These are phyloP conservation scores for Dryas alaskensis DNA, from an alignment of 306 rosid species.

Conservation along the genomic window DNA sequence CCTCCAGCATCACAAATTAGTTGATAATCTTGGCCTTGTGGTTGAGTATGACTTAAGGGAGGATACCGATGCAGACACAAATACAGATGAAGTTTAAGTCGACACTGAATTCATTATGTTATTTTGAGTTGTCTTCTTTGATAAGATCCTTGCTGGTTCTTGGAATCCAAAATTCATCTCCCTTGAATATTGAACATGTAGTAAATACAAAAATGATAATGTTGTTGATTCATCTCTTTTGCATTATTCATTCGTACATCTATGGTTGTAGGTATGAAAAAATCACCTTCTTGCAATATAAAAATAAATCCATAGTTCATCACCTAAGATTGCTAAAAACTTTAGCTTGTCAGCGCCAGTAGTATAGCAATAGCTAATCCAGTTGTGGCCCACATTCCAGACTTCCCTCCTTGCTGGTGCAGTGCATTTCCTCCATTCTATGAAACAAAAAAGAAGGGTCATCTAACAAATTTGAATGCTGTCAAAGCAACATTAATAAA, in stretches of 20 bases:
- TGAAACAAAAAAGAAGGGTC: slow-evolving; percentile 15
- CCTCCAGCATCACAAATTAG: slow-evolving; percentile 67
- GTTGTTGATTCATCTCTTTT: slow-evolving; percentile 12
- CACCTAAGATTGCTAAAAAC: slow-evolving; percentile 31
- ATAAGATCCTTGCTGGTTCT: slow-evolving; percentile 16
- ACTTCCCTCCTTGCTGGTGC: slow-evolving; percentile 39
- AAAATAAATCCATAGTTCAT: slow-evolving; percentile 31
- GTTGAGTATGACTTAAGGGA: slow-evolving; percentile 68
- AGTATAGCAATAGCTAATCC: slow-evolving; percentile 53
- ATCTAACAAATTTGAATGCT: slow-evolving; percentile 15
- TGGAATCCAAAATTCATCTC: slow-evolving; percentile 30
- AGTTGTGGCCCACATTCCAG: slow-evolving; percentile 38
- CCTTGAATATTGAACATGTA: slow-evolving; percentile 25
- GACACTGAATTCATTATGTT: slow-evolving; percentile 9
- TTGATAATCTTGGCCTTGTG: slow-evolving; percentile 77
- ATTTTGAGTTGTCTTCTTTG: not conserved
- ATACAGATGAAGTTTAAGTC: slow-evolving; percentile 48
- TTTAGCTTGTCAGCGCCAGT: slow-evolving; percentile 45
- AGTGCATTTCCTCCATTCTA: slow-evolving; percentile 66
- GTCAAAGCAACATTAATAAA: not conserved
- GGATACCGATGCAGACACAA: slow-evolving; percentile 37
- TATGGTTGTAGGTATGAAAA: slow-evolving; percentile 28
- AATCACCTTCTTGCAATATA: slow-evolving; percentile 12
- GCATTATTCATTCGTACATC: slow-evolving; percentile 33
- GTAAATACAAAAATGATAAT: slow-evolving; percentile 5